These are phyloP conservation scores for Alternaria postmessia DNA, from an alignment of 2,329 filamentous ascomycete genomes.

Conservation along the genomic window DNA sequence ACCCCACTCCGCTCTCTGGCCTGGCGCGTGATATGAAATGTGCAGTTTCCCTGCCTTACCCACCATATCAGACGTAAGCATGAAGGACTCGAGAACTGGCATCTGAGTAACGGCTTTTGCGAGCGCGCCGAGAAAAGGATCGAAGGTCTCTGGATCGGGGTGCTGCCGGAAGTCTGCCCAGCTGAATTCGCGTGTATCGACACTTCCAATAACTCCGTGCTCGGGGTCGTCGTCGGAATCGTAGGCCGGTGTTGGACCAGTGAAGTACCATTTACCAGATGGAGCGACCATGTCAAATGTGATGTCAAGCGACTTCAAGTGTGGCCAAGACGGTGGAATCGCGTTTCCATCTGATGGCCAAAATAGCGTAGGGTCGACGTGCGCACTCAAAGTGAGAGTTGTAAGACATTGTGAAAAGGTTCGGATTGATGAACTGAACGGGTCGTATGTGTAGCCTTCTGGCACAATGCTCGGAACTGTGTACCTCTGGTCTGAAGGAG, in stretches of 20 bases:
- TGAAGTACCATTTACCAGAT: constrained; percentile 24
- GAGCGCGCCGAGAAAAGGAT: constrained; percentile 26
- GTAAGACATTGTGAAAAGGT: constrained; percentile 20
- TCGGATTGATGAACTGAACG: constrained; percentile 21
- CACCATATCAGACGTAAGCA: constrained; percentile 12
- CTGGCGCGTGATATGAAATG: constrained; percentile 16
- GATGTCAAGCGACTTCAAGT: constrained; percentile 18
- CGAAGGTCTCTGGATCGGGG: constrained; percentile 20
- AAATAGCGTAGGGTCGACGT: constrained; percentile 23
- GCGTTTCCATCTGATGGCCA: constrained; percentile 17
- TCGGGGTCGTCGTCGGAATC: constrained; percentile 1
- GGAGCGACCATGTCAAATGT: constrained; percentile 15
- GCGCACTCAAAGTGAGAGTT: constrained; percentile 14
- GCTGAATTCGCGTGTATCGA: neutral
- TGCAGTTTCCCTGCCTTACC: constrained; percentile 1
- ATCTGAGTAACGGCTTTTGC: constrained; percentile 26
- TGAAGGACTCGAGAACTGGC: constrained; percentile 18
- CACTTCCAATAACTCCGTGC: constrained; percentile 6
- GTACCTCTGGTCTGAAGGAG: constrained; percentile 9
- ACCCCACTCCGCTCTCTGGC: constrained; percentile 9
- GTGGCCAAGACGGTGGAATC: constrained; percentile 16
- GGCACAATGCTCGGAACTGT: constrained; percentile 13
- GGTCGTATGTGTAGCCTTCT: constrained; percentile 10
- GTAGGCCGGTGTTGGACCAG: constrained; percentile 9
- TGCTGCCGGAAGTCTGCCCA: constrained; percentile 16